Conservation (phyloP, 805 yeast species). For the Ogataea siamensis region DNA sequence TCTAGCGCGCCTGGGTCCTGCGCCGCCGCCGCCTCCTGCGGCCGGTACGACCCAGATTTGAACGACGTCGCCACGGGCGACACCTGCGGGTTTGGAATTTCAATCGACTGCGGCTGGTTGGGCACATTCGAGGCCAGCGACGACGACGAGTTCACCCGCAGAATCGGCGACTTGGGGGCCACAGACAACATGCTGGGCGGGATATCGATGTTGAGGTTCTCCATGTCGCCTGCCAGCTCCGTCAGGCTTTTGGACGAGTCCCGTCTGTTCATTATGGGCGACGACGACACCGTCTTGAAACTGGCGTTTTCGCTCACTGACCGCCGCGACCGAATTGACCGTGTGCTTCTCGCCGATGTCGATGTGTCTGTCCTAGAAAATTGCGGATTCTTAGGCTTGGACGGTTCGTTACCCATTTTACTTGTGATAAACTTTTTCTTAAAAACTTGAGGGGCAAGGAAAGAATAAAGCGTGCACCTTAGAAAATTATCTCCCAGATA, state of each 20-base stretch:
- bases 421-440: slow-evolving; percentile 8
- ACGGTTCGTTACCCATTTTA: slow-evolving; percentile 36
- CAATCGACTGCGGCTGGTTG: slow-evolving; percentile 10
- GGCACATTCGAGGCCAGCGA: slow-evolving; percentile 20
- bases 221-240: slow-evolving; percentile 20
- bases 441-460: slow-evolving; percentile 14
- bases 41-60: slow-evolving; percentile 8
- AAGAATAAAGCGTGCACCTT: too few species aligned
- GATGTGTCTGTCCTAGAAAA: slow-evolving; percentile 33
- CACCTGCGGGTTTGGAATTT: slow-evolving; percentile 10
- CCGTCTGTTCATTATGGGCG: slow-evolving; percentile 28
- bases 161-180: slow-evolving; percentile 35
- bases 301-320: slow-evolving; percentile 26
- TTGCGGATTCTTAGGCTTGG: slow-evolving; percentile 30
- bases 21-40: slow-evolving; percentile 3
- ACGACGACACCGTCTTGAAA: slow-evolving; percentile 22
- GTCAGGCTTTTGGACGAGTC: slow-evolving; percentile 25
- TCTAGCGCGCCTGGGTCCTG: slow-evolving; percentile 15
- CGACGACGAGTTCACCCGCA: slow-evolving; percentile 33
- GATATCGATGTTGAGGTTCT: slow-evolving; percentile 21
- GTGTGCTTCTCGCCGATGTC: slow-evolving; percentile 30
- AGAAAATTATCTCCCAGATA: too few species aligned
- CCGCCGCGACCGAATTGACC: slow-evolving; percentile 31
- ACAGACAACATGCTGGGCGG: slow-evolving; percentile 36
- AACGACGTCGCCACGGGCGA: slow-evolving; percentile 11